These are phyloP conservation scores for Trichoderma citrinoviride DNA, from an alignment of 2,329 filamentous ascomycete genomes.

Conservation along the genomic window DNA sequence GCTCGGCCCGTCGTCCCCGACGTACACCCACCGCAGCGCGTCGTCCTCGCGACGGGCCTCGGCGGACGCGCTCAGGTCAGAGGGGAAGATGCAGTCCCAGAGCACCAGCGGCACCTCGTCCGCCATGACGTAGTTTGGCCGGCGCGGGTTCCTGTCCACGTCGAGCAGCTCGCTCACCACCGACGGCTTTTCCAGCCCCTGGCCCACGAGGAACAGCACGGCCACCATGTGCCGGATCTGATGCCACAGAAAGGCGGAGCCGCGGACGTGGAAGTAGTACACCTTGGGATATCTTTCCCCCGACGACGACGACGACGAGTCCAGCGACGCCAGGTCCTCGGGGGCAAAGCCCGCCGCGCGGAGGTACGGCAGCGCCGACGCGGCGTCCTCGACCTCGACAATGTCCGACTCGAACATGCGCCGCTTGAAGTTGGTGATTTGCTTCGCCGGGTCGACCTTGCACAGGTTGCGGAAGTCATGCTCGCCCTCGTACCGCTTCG, in stretches of 20 bases:
- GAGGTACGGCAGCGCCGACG: conserved; percentile 57
- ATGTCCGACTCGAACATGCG: conserved; percentile 79
- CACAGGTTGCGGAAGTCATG: conserved; percentile 98
- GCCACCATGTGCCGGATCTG: conserved; percentile 95
- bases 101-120: conserved; percentile 86
- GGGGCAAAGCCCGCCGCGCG: conserved; percentile 37
- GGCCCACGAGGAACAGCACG: conserved; percentile 87
- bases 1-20: conserved; percentile 61
- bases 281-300: conserved; percentile 55
- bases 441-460: conserved; percentile 87
- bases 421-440: conserved; percentile 78
- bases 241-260: conserved; percentile 95
- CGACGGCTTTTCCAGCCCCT: conserved; percentile 74
- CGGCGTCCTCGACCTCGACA: conserved; percentile 60
- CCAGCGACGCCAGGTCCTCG: conserved; percentile 21
- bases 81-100: conserved; percentile 91
- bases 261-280: conserved; percentile 84
- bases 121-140: conserved; percentile 87
- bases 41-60: conserved; percentile 46
- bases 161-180: conserved; percentile 76
- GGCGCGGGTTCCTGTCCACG: conserved; percentile 64
- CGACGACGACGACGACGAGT: conserved; percentile 9
- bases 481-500: conserved; percentile 72
- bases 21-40: conserved; percentile 73
- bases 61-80: conserved; percentile 35